phyloP scores from a whole-genome alignment of 192 early-diverging fungal species.

The Coemansia javaensis region DNA sequence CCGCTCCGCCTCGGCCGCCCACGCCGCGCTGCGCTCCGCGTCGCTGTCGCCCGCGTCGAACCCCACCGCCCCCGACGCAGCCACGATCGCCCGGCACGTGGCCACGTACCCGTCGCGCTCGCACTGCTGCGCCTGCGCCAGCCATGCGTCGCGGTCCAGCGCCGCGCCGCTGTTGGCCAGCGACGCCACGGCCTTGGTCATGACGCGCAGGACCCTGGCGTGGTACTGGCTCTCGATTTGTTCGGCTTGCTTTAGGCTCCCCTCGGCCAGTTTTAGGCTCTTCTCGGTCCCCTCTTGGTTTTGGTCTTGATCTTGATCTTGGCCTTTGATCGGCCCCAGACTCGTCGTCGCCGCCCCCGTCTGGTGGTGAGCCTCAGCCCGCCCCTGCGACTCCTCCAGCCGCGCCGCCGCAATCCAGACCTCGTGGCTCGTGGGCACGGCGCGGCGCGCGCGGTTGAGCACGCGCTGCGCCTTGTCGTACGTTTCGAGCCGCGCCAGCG shows the following conservation, averaged over 20 bases:
- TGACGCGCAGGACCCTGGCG: conserved; percentile 59
- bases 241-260: no score
- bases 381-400: conserved; percentile 74
- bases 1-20: conserved; percentile 88
- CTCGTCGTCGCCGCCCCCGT: no score
- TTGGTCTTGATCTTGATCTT: no score
- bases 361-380: conserved; percentile 7
- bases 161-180: conserved; percentile 52
- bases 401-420: conserved; percentile 93
- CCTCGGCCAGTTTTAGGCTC: no score
- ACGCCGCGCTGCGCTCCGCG: conserved; percentile 71
- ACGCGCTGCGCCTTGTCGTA: conserved; percentile 86
- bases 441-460: conserved; percentile 80
- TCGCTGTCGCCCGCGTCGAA: conserved; percentile 61
- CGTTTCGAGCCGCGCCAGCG: conserved; percentile 84
- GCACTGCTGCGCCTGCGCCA: conserved; percentile 77
- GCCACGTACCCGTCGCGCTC: conserved; percentile 72
- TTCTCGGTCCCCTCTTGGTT: no score
- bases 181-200: conserved; percentile 64
- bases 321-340: no score
- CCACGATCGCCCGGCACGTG: conserved; percentile 81
- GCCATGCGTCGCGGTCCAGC: conserved; percentile 82
- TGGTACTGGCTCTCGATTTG: no score
- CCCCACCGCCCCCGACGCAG: conserved; percentile 65
- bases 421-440: conserved; percentile 85